Evolutionary conservation across 805 yeast species (phyloP).

Genomic region (Yamadazyma laniorum): DNA sequence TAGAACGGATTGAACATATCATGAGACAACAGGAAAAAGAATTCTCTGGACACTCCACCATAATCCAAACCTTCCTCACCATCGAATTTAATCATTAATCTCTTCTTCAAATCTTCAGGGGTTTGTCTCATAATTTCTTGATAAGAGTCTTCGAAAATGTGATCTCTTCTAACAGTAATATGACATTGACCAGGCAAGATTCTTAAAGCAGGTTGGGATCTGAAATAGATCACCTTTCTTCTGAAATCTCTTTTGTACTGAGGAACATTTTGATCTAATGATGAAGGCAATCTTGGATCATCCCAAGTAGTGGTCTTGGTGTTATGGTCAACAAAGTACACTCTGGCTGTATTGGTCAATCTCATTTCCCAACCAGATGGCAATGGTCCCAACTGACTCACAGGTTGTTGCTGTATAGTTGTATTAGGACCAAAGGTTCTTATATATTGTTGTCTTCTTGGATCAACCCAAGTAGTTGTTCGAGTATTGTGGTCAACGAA

Average conservation of each 20-base stretch:
- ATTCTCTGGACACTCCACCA: slow-evolving; percentile 99
- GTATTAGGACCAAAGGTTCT: slow-evolving; percentile 90
- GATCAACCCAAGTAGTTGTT: slow-evolving; percentile 99
- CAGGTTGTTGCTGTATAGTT: slow-evolving; percentile 96
- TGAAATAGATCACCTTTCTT: slow-evolving; percentile 93
- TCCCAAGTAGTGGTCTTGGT: slow-evolving; percentile 99
- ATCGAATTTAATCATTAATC: slow-evolving; percentile 96
- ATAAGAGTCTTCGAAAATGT: slow-evolving; percentile 94
- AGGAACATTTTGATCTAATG: slow-evolving; percentile 96
- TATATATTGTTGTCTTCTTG: slow-evolving; percentile 97
- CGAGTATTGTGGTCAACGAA: slow-evolving; percentile 99
- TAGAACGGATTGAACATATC: slow-evolving; percentile 99
- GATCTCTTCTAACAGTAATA: slow-evolving; percentile 94
- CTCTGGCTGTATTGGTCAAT: slow-evolving; percentile 96
- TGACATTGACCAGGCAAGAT: slow-evolving; percentile 98
- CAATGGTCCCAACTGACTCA: slow-evolving; percentile 93
- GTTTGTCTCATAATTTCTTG: slow-evolving; percentile 99
- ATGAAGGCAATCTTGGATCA: slow-evolving; percentile 97
- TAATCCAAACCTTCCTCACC: slow-evolving; percentile 99
- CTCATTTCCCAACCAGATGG: slow-evolving; percentile 99
- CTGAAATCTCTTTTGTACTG: slow-evolving; percentile 99
- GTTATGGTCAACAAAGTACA: slow-evolving; percentile 97
- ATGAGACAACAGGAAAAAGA: slow-evolving; percentile 92
- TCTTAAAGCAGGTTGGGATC: slow-evolving; percentile 97
- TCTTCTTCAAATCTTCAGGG: slow-evolving; percentile 95